Evolutionary conservation across 2,329 filamentous ascomycete genomes (phyloP), one percentile per base, ranked within the genome.

Genomic region (Corniculantispora saksenae): DNA sequence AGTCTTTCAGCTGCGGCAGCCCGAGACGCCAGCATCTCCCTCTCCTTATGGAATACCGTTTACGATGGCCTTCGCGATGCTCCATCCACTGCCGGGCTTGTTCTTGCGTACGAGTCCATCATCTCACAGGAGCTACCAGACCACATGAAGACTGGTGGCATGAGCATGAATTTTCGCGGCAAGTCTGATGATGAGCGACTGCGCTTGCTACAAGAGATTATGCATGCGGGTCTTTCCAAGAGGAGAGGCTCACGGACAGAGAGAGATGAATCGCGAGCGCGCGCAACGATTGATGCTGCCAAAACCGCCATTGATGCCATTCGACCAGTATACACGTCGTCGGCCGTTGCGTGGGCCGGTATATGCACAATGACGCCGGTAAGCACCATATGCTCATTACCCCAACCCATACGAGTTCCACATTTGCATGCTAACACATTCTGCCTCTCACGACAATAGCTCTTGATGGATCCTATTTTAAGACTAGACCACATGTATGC

Each of bases 311-410:
- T 78, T n/a, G 71, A 71, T 56, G 66, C 64, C 17, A 47, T 74
- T 13, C 63, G 73, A 53, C 62, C 69, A 4, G 67, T 68, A 1
- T 73, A 77, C 51, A 70, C 72, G 6, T 71, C 73, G 4, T 69
- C 74, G 8, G 71, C 73, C 10, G 66, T 78, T 4, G 75, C 76
- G 27, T 79, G 76, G 76, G 70, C 75, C 4, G 77, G 77, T 15
- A 69, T 79, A 32, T 78, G 75, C 66, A 76, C 74, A 23, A 64
- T 79, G 62, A 79, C 77, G 29, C 77, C 77, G 60, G 77, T 79
- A 72, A 38, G 72, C 38, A 32, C 7, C 27, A 62, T 2, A 23
- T 38, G 2, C n/a, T 27, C 3, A 27, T 32, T 32, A 32, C 32
- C n/a, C 43, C 15, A 19, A 40, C 25, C 13, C n/a, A 38, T 27